Conservation (phyloP, 2,329 filamentous ascomycete species). For the Corynespora cassiicola region DNA sequence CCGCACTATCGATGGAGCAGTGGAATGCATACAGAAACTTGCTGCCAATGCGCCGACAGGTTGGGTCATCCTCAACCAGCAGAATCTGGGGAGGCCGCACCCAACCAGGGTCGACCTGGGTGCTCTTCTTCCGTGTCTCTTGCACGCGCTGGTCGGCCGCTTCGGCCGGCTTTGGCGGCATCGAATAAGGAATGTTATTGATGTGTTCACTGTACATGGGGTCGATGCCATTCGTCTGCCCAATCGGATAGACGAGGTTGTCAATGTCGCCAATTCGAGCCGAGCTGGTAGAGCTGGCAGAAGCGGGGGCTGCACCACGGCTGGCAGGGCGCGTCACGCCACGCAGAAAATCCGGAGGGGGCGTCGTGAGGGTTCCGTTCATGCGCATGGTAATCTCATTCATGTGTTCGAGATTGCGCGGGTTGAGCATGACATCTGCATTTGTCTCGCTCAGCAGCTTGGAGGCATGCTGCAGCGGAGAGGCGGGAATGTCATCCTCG, state of each 20-base stretch:
- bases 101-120: conserved; percentile 69
- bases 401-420: conserved; percentile 70
- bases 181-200: conserved; percentile 87
- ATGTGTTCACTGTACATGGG: conserved; percentile 95
- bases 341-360: conserved; percentile 61
- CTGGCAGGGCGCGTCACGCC: conserved; percentile 54
- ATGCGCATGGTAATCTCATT: conserved; percentile 64
- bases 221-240: conserved; percentile 89
- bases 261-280: conserved; percentile 67
- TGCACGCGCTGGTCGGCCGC: conserved; percentile 54
- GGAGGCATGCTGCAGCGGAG: conserved; percentile 71
- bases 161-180: conserved; percentile 70
- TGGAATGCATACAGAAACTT: conserved; percentile 72
- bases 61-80: conserved; percentile 83
- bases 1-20: conserved; percentile 68
- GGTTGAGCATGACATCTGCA: conserved; percentile 68
- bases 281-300: conserved; percentile 56
- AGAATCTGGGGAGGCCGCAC: conserved; percentile 77
- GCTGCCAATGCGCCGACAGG: conserved; percentile 70
- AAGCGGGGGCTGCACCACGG: conserved; percentile 52
- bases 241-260: conserved; percentile 86
- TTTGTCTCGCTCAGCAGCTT: conserved; percentile 71
- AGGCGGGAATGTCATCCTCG: conserved; percentile 68
- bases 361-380: conserved; percentile 62
- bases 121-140: conserved; percentile 67